These are phyloP conservation scores for Trichoderma sp. DNA, from an alignment of 2,329 filamentous ascomycete species.

Conservation along the genomic window DNA sequence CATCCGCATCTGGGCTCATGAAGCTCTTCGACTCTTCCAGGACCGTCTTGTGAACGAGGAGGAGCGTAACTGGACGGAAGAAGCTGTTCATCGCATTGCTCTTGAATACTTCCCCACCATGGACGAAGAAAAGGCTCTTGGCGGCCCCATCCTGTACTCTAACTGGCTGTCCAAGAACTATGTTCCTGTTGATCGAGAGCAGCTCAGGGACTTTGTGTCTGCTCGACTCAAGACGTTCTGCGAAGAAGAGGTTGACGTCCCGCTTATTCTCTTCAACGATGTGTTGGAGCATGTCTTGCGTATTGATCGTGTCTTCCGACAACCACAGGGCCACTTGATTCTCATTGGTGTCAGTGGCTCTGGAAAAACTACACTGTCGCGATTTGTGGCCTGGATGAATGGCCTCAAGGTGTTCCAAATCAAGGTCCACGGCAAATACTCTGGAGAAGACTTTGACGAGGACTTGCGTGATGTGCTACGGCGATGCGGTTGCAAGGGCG, in stretches of 20 bases:
- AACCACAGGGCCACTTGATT: conserved; percentile 97
- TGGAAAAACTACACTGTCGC: conserved; percentile 96
- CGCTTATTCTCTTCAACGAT: conserved; percentile 98
- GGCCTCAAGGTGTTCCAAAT: conserved; percentile 99
- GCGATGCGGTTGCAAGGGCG: conserved; percentile 92
- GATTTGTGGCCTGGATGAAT: conserved; percentile 99
- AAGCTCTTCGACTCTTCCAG: conserved; percentile 93
- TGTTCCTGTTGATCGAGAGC: conserved; percentile 91
- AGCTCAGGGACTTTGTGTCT: conserved; percentile 95
- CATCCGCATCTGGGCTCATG: conserved; percentile 96
- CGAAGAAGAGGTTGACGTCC: conserved; percentile 98
- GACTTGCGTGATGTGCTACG: conserved; percentile 92
- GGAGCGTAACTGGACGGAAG: conserved; percentile 92
- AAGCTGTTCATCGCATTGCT: conserved; percentile 82
- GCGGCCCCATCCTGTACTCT: conserved; percentile 93
- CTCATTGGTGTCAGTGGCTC: conserved; percentile 97
- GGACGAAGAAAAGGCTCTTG: conserved; percentile 83
- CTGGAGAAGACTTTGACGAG: conserved; percentile 97
- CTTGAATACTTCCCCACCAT: conserved; percentile 94
- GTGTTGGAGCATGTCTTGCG: conserved; percentile 96
- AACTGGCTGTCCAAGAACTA: conserved; percentile 99
- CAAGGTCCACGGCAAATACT: conserved; percentile 99
- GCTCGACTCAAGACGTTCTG: conserved; percentile 97
- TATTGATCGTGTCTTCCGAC: conserved; percentile 97
- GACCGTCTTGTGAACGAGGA: conserved; percentile 94